These are phyloP conservation scores for Phytophthora boehmeriae DNA, from an alignment of 352 stramenopile genomes.

Conservation along the genomic window DNA sequence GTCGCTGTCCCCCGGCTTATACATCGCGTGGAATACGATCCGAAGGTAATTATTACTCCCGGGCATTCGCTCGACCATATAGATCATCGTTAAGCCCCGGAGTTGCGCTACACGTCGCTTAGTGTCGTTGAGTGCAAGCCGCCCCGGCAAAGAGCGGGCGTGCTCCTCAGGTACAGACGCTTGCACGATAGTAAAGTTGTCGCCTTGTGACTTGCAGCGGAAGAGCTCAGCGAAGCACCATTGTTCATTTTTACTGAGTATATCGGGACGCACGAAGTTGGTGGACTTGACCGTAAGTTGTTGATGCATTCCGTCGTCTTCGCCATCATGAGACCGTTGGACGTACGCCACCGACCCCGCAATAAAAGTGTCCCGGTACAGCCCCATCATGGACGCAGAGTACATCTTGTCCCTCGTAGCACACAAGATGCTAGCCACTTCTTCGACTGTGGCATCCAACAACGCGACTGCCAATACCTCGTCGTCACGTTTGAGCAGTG, in stretches of 20 bases:
- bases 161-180: conserved; percentile 15
- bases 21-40: conserved; percentile 44
- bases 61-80: conserved; percentile 34
- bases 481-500: conserved; percentile 26
- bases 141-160: conserved; percentile 15
- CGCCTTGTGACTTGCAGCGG: conserved; percentile 10
- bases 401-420: conserved; percentile 20
- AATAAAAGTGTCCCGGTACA: conserved; percentile 43
- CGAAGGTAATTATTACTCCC: conserved; percentile 25
- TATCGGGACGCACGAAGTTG: conserved; percentile 40
- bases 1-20: conserved; percentile 5
- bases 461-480: conserved; percentile 34
- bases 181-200: conserved; percentile 33
- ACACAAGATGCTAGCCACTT: conserved; percentile 35
- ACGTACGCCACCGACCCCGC: conserved; percentile 33
- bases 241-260: conserved; percentile 47
- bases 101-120: conserved; percentile 44
- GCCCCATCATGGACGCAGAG: conserved; percentile 34
- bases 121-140: conserved; percentile 13
- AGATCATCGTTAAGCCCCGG: conserved; percentile 30
- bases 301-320: conserved; percentile 9
- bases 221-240: conserved; percentile 47
- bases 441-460: conserved; percentile 36
- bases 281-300: conserved; percentile 36
- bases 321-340: conserved; percentile 6